Base-by-base conservation (phyloP, 2,329 filamentous ascomycete species). In the Colletotrichum liriopes region DNA sequence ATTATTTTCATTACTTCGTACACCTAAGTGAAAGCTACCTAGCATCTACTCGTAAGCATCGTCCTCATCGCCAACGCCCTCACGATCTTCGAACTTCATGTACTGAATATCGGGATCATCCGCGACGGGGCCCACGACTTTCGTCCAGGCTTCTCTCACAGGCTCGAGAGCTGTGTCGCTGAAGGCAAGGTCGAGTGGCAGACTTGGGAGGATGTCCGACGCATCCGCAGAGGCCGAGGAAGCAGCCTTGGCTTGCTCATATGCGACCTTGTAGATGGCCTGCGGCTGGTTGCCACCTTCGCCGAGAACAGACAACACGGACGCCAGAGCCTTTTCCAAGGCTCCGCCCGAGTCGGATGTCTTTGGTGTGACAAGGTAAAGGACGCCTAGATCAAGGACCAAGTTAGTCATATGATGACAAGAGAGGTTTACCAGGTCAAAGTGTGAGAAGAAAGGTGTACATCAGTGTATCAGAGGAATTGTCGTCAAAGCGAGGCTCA, bases 401-500 rank as follows among this genome's bases (percentile, higher is more conserved):
- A 32, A 70, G 76, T 84, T 78, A 84, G 83, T 75, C 9, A 29
- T 52, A 9, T 49, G 55, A 37, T 6, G 26, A 3, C 20, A 16
- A 60, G 5, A 55, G 5, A 29, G n/a, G 18, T 55, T 23, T 60
- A 32, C 35, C 1, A 18, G 47, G 29, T 18, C 45, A 51, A 55
- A 59, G 77, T 86, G 74, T 65, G 74, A 41, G 67, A 75, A 75
- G 3, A 78, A 39, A 55, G 68, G 75, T 79, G 83, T 85, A 86
- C 84, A 90, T 97, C 94, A 97, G 94, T 86, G 92, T 94, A n/a
- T 92, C 96, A 92, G 95, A 91, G 89, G 87, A 87, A 82, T 87
- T 89, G 89, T 96, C 95, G 91, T 97, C 95, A 97, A 93, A 79
- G 85, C 85, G 88, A 83, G 49, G 85, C 93, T 97, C 96, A 95